Conservation (phyloP, 305 asterid species). For the Withania somnifera region DNA sequence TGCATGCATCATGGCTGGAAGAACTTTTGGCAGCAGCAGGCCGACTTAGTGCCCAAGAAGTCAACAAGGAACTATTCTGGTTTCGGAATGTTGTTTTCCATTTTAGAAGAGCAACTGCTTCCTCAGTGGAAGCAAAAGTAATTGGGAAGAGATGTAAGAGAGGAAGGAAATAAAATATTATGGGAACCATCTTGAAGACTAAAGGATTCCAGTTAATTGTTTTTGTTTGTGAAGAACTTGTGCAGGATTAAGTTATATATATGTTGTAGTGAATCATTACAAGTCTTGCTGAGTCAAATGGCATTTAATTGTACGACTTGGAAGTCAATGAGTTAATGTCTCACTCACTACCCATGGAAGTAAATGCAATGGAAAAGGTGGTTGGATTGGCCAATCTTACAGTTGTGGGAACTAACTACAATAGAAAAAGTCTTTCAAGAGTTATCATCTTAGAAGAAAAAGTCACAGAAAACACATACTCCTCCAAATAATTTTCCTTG, state of each 20-base stretch:
- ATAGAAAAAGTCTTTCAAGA: no score
- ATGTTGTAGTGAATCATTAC: neutral
- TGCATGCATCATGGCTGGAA: neutral
- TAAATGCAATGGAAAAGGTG: no score
- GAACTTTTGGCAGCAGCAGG: neutral
- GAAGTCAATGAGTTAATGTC: no score
- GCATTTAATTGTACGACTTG: no score
- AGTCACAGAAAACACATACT: no score
- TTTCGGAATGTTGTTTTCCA: constrained; percentile 1
- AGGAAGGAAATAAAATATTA: neutral
- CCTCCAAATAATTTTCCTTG: no score
- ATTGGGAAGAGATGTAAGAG: neutral
- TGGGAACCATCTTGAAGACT: neutral
- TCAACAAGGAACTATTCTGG: neutral
- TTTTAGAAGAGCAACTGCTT: neutral
- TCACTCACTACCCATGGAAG: no score
- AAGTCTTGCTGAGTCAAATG: neutral
- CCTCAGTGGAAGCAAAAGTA: neutral
- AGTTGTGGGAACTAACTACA: no score
- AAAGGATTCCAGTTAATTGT: neutral
- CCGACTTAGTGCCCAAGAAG: neutral
- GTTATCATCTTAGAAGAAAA: no score
- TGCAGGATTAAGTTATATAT: neutral
- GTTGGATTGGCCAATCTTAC: no score
- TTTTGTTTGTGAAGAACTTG: neutral